Base-by-base conservation (phyloP, 1,139 yeast species). In the Hyphopichia buzzinii region DNA sequence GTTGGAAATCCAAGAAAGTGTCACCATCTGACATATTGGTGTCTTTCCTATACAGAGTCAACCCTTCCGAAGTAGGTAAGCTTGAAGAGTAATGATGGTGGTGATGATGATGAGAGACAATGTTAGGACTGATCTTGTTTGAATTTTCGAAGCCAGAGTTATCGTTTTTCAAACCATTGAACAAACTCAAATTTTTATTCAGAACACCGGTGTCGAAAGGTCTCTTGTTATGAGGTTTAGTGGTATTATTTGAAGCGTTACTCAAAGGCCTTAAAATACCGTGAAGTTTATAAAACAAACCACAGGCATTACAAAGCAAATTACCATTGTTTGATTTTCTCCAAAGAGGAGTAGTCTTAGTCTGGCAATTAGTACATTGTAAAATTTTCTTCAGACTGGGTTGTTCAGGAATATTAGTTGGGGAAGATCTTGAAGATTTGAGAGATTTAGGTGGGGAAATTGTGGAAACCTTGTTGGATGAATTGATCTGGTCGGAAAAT, bases 311-410 rank as follows among this genome's bases (percentile, higher is more conserved):
- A 46, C 77, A 71, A 24, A 71, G 53, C 34, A 71, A 57, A 38
- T 67, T 72, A 2, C 76, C 75, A 33, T 60, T 58, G 46, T 59
- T 64, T n/a, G 72, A 57, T 40, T 66, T 68, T 33, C 77, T 55
- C 77, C 77, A 71, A 12, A 71, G 52, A 3, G 77, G 76, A 2
- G 77, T 70, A 2, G 76, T 69, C 39, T 55, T 60, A 8, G 77
- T 70, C 32, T 64, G 67, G 46, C 77, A 71, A 49, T 71, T 70
- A 27, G 72, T 52, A 40, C 77, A 71, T 42, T 67, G 72, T 26
- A 67, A 49, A 1, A 55, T 41, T 36, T 61, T 62, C 38, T 60
- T 55, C 31, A 42, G 26, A n/a, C 6, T 29, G 26, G 13, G 8
- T n/a, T 26, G 23, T 8, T 26, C 26, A 17, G 12, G 14, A 14